Evolutionary conservation across 441 rosid genomes (phyloP).

Genomic region (Melastoma candidum): DNA sequence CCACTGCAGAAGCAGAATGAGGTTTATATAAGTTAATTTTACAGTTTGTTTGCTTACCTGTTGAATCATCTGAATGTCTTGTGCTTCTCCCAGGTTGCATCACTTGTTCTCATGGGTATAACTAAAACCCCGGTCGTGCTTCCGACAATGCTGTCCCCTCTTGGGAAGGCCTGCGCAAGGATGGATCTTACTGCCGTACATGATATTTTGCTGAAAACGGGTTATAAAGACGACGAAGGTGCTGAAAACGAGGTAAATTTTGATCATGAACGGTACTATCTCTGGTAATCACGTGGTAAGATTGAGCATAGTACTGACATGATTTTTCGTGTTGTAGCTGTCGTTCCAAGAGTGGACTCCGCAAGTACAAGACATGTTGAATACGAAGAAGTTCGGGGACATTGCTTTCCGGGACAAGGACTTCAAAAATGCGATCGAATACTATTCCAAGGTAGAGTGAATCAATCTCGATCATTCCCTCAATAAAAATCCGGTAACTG

Average conservation of each 20-base stretch:
- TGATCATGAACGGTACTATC: too few relatives aligned
- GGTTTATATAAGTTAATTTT: conserved; percentile 20
- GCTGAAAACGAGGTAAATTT: conserved; percentile 67
- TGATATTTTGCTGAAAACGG: conserved; percentile 73
- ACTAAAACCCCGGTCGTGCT: conserved; percentile 34
- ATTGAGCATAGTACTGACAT: too few relatives aligned
- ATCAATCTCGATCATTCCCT: too few relatives aligned
- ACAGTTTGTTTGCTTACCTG: too few relatives aligned
- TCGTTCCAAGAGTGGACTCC: conserved; percentile 17
- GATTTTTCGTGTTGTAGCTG: conserved; percentile 1
- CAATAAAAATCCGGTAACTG: too few relatives aligned
- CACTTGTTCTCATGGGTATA: conserved; percentile 49
- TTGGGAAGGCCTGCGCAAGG: conserved; percentile 65
- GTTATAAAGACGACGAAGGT: conserved; percentile 87
- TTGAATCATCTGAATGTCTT: neutral
- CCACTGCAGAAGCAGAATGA: conserved; percentile 54
- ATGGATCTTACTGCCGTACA: conserved; percentile 84
- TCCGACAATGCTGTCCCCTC: conserved; percentile 41
- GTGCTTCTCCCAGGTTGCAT: conserved; percentile 36
- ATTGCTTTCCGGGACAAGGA: conserved; percentile 14
- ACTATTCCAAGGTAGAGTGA: too few relatives aligned
- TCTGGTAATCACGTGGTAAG: too few relatives aligned
- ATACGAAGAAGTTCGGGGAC: conserved; percentile 12
- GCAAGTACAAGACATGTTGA: conserved; percentile 14
- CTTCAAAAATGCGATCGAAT: neutral